phyloP scores from a whole-genome alignment of 371 early-diverging fungal genomes.

The Saksenaea vasiformis region DNA sequence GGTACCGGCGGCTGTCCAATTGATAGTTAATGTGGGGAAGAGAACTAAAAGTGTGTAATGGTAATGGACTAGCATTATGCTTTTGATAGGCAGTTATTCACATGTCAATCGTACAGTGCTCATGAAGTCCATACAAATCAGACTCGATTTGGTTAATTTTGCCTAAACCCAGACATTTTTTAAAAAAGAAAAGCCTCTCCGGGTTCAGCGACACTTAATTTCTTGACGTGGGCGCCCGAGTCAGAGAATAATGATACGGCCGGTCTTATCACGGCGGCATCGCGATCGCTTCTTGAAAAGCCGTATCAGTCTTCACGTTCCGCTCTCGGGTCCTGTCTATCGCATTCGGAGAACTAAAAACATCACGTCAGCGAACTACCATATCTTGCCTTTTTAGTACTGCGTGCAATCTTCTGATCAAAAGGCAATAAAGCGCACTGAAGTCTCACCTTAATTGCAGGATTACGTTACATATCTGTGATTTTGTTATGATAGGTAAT shows the following conservation, averaged over 20 bases:
- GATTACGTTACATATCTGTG: neutral
- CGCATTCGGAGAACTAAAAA: conserved; percentile 1
- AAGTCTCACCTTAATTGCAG: neutral
- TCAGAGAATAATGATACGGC: neutral
- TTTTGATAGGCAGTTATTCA: no score
- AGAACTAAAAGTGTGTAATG: no score
- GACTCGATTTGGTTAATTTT: conserved; percentile 1
- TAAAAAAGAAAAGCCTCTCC: neutral
- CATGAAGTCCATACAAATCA: neutral
- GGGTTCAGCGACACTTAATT: neutral
- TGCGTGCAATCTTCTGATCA: neutral
- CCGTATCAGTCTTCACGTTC: conserved; percentile 5
- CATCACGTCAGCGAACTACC: conserved; percentile 5
- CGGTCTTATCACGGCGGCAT: conserved; percentile 4
- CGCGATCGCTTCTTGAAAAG: conserved; percentile 5
- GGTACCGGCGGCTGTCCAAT: no score
- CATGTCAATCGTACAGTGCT: no score
- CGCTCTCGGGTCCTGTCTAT: conserved; percentile 6
- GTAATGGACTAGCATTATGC: no score
- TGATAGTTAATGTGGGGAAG: no score
- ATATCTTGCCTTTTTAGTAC: neutral
- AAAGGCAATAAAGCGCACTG: neutral
- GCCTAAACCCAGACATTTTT: conserved; percentile 3
- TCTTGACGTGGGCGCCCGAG: conserved; percentile 6
- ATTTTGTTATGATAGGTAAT: neutral